phyloP scores from a whole-genome alignment of 2,329 filamentous ascomycete species.

The Hypoxylon sp. region DNA sequence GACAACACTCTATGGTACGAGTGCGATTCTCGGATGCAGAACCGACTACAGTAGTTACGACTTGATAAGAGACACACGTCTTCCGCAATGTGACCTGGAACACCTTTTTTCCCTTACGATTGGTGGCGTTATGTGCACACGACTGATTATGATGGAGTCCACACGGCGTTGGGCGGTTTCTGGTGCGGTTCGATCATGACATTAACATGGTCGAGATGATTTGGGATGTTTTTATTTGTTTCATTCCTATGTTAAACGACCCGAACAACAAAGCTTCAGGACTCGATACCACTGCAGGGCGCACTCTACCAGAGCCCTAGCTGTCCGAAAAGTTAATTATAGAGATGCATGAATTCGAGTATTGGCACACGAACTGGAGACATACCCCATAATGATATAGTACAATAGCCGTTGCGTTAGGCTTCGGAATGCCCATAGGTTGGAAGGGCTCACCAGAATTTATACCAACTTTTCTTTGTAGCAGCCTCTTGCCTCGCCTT shows the following conservation, averaged over 20 bases:
- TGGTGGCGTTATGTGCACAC: conserved; percentile 23
- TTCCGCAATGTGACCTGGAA: conserved; percentile 17
- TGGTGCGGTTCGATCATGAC: conserved; percentile 16
- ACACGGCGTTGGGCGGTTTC: conserved; percentile 34
- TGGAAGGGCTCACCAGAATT: conserved; percentile 63
- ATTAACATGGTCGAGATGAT: conserved; percentile 25
- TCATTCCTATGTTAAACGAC: conserved; percentile 1
- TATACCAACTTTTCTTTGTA: conserved; percentile 64
- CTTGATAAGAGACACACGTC: conserved; percentile 28
- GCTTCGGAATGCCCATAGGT: conserved; percentile 2
- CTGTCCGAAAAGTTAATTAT: conserved; percentile 8
- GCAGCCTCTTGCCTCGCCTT: conserved; percentile 52
- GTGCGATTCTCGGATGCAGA: conserved; percentile 53
- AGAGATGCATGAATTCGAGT: conserved; percentile 24
- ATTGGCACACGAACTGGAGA: conserved; percentile 28
- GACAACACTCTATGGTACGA: conserved; percentile 49
- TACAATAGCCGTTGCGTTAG: conserved; percentile 17
- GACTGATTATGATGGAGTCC: conserved; percentile 7
- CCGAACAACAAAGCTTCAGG: conserved; percentile 9
- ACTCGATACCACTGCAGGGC: neutral
- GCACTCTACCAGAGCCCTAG: neutral
- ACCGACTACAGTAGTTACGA: conserved; percentile 50
- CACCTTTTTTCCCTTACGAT: conserved; percentile 6
- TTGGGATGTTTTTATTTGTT: conserved; percentile 15
- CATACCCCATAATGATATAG: conserved; percentile 40